phyloP scores from a whole-genome alignment of 768 basidiomycete genomes.

The Lenzites betulinus region DNA sequence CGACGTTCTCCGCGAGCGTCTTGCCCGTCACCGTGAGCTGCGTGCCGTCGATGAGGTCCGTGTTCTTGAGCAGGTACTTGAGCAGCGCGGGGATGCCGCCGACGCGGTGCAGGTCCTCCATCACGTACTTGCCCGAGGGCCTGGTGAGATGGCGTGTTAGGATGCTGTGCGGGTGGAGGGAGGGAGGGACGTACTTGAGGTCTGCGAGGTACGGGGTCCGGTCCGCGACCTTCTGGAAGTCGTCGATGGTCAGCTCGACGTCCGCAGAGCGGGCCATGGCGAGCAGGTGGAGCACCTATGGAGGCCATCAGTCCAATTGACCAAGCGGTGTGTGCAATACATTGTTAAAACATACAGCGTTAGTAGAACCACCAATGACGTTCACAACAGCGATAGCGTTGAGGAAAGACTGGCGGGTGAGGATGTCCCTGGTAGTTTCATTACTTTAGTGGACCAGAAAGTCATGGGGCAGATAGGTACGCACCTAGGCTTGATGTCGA shows the following conservation, averaged over 20 bases:
- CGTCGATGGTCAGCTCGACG: constrained; percentile 73
- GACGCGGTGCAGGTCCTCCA: constrained; percentile 87
- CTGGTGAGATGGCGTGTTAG: constrained; percentile 36
- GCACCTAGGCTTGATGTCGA: constrained; percentile 81
- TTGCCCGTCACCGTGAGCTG: constrained; percentile 91
- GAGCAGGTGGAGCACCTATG: constrained; percentile 76
- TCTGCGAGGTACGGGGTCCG: constrained; percentile 86
- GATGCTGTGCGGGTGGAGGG: neutral
- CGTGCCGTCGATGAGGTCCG: constrained; percentile 76
- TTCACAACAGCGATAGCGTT: constrained; percentile 84
- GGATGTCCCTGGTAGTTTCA: constrained; percentile 54
- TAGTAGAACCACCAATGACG: constrained; percentile 85
- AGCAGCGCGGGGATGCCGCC: constrained; percentile 85
- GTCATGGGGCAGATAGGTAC: neutral
- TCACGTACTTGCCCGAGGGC: constrained; percentile 85
- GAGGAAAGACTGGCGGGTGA: constrained; percentile 71
- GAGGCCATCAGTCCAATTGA: neutral
- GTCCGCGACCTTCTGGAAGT: constrained; percentile 81
- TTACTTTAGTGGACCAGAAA: neutral
- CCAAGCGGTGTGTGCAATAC: neutral
- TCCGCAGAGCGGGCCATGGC: constrained; percentile 86
- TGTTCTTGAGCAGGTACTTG: constrained; percentile 80
- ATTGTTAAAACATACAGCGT: constrained; percentile 77
- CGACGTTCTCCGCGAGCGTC: constrained; percentile 85
- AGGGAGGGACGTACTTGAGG: constrained; percentile 53